Evolutionary conservation across 768 basidiomycete species (phyloP), one percentile per base, ranked within the genome.

Genomic region (Grammothele lineata): DNA sequence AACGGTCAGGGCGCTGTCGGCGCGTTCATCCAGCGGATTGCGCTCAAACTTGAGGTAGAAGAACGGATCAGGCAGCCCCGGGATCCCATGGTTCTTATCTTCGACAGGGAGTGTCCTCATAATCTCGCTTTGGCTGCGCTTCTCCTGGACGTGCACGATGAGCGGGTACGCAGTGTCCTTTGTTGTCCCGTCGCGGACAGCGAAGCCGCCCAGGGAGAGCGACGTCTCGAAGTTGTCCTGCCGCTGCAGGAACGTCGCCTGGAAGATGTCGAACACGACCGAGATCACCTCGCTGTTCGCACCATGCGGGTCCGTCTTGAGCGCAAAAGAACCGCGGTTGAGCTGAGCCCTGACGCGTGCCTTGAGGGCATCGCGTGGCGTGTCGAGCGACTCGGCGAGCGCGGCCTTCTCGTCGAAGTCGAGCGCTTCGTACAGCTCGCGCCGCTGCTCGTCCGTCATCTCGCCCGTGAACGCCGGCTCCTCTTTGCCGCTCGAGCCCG

Each of bases 181-280:
- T 19, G 86, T 87, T 8, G 92, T 96, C n/a, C 91, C 90, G 61
- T 99, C 96, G 56, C 85, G 91, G 9, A 98, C 88, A 24, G 83
- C 73, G 62, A 99, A 80, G 8, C 84, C 89, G 21, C 87, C 87
- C 8, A 99, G 74, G 4, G 92, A 90, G 25, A 96, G 71, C 0
- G 83, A 85, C 2, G 80, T 81, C 66, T 95, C 92, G 41, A 97
- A 77, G 56, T 86, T 94, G 50, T 92, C 85, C 11, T 86, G 83
- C 47, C 94, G 74, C 64, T 97, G 92, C 27, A 89, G 66, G 53
- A 92, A 75, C 55, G 85, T 81, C 32, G 93, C 91, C 47, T 83
- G 77, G 64, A 98, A 92, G 14, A 80, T 72, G 62, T 94, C 87
- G 62, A 94, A 97, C 26, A 92, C 78, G 45, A 92, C 70, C 30